phyloP scores from a whole-genome alignment of 2,329 filamentous ascomycete genomes.

The Fusarium sp. region DNA sequence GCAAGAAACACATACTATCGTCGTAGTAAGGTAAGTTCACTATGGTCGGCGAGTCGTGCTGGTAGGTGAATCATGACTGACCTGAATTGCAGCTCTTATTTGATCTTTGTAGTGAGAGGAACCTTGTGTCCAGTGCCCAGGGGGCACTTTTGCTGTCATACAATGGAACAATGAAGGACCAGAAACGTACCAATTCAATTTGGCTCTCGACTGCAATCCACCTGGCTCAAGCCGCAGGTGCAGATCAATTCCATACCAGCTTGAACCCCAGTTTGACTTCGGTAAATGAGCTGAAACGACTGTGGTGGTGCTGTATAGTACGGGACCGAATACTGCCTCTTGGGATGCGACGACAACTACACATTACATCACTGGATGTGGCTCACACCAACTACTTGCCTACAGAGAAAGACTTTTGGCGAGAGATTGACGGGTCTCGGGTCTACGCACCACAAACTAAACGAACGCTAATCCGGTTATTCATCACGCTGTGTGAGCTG shows the following conservation, averaged over 20 bases:
- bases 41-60: fast-evolving
- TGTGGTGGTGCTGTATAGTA: slow-evolving; percentile 34
- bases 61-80: neutral
- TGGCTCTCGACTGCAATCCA: slow-evolving; percentile 30
- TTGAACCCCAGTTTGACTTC: neutral
- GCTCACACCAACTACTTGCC: neutral
- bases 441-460: slow-evolving; percentile 18
- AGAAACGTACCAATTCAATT: slow-evolving; percentile 19
- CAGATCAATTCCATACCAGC: slow-evolving; percentile 6
- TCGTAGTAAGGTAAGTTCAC: slow-evolving; percentile 10
- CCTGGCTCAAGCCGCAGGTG: slow-evolving; percentile 13
- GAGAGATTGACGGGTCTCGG: slow-evolving; percentile 7
- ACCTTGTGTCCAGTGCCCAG: slow-evolving; percentile 9
- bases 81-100: slow-evolving; percentile 6
- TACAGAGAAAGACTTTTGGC: slow-evolving; percentile 15
- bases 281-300: slow-evolving; percentile 14
- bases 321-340: slow-evolving; percentile 27
- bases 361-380: slow-evolving; percentile 10
- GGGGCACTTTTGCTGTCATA: slow-evolving; percentile 19
- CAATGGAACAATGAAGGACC: slow-evolving; percentile 21
- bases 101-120: slow-evolving; percentile 14
- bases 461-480: slow-evolving; percentile 4
- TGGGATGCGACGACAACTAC: slow-evolving; percentile 18
- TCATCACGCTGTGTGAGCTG: slow-evolving; percentile 24
- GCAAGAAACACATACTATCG: slow-evolving; percentile 25